Conservation (phyloP, 176 grass and related monocot genomes). For the Avena sativa region DNA sequence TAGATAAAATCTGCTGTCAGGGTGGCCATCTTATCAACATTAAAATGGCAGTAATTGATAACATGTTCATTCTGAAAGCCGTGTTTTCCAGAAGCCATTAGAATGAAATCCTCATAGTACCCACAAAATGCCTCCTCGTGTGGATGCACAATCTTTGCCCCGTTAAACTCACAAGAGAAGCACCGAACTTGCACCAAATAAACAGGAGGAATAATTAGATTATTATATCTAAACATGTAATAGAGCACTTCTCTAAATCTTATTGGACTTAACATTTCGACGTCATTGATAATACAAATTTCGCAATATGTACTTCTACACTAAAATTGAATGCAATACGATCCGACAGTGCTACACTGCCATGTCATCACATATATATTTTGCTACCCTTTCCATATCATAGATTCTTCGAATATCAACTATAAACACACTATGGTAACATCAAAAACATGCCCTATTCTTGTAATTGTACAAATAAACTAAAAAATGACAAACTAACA, state of each 20-base stretch:
- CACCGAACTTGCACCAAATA: conserved; percentile 16
- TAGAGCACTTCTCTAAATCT: not conserved
- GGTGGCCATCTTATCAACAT: not conserved
- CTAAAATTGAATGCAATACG: not conserved
- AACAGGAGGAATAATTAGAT: conserved; percentile 2
- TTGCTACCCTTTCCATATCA: not conserved
- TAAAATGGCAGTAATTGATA: not conserved
- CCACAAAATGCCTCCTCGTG: not conserved
- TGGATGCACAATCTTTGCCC: conserved; percentile 35
- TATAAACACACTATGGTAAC: too few species aligned
- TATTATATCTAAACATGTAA: not conserved
- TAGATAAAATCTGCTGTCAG: not conserved
- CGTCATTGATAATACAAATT: not conserved
- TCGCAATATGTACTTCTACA: not conserved
- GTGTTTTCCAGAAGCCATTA: not conserved
- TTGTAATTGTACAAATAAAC: too few species aligned
- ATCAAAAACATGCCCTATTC: too few species aligned
- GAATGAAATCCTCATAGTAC: not conserved
- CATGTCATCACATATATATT: not conserved
- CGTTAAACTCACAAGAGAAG: conserved; percentile 17
- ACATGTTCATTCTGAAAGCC: not conserved
- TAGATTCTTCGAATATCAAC: too few species aligned
- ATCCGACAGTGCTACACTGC: not conserved
- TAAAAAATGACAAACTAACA: too few species aligned
- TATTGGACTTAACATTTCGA: not conserved